phyloP scores from a whole-genome alignment of 495 filamentous ascomycete genomes.

The Hypoxylon perforatum region DNA sequence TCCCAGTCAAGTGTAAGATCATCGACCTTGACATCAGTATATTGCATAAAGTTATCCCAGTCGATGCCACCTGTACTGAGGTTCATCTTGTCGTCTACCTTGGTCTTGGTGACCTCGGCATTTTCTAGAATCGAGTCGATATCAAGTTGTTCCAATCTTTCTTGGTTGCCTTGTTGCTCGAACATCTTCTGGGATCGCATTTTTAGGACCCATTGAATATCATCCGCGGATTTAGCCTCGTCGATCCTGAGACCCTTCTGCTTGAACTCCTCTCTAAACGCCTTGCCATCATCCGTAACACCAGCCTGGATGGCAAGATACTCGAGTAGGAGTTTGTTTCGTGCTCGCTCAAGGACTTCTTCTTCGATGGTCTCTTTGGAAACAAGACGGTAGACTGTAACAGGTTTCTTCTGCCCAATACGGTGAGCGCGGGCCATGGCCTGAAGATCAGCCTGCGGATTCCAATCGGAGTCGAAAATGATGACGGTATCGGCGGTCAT shows the following conservation, averaged over 20 bases:
- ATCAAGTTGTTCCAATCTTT: conserved; percentile 96
- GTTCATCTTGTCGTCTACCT: conserved; percentile 74
- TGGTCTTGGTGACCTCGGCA: conserved; percentile 93
- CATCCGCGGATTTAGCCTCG: conserved; percentile 87
- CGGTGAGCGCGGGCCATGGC: conserved; percentile 98
- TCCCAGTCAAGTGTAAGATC: conserved; percentile 88
- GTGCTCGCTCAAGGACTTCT: conserved; percentile 92
- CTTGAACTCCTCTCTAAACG: conserved; percentile 69
- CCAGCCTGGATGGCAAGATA: conserved; percentile 97
- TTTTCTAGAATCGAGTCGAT: conserved; percentile 96
- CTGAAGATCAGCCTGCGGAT: conserved; percentile 96
- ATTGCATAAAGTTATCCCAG: conserved; percentile 95
- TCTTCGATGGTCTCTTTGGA: conserved; percentile 99
- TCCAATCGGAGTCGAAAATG: conserved; percentile 99
- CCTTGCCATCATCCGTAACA: conserved; percentile 90
- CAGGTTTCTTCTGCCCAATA: conserved; percentile 95
- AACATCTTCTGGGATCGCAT: conserved; percentile 96
- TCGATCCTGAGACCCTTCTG: conserved; percentile 66
- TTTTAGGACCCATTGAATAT: conserved; percentile 93
- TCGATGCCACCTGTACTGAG: conserved; percentile 80
- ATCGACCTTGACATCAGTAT: conserved; percentile 93
- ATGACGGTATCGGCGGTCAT: conserved; percentile 99
- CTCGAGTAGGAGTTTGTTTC: conserved; percentile 98
- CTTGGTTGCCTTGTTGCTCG: conserved; percentile 93
- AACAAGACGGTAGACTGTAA: conserved; percentile 93